Conservation (phyloP, 768 basidiomycete genomes). For the Psilocybe sp. region DNA sequence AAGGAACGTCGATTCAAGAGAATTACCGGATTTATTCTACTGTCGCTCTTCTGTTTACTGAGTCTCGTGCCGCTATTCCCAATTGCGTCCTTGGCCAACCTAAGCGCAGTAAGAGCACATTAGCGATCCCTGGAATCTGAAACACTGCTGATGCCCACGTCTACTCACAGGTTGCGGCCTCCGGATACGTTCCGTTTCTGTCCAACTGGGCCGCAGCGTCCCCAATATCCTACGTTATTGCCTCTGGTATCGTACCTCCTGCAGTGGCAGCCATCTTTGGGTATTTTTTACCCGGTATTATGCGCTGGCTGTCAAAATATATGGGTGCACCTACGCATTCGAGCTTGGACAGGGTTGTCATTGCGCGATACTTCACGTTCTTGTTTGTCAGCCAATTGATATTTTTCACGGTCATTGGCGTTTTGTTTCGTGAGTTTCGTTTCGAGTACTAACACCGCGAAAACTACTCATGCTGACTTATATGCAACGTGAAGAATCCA, state of each 20-base stretch:
- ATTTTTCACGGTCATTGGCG: slow-evolving; percentile 80
- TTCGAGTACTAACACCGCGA: neutral
- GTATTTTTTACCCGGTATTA: slow-evolving; percentile 73
- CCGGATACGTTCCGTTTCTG: slow-evolving; percentile 61
- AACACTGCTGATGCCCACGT: neutral
- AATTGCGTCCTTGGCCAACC: slow-evolving; percentile 80
- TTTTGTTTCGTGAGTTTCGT: slow-evolving; percentile 58
- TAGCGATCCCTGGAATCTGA: neutral
- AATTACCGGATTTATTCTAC: slow-evolving; percentile 60
- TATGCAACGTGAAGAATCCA: slow-evolving; percentile 19
- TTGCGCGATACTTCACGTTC: slow-evolving; percentile 83
- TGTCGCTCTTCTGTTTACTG: slow-evolving; percentile 69
- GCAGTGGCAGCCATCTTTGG: slow-evolving; percentile 71
- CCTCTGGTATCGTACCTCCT: slow-evolving; percentile 84
- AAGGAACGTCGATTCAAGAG: slow-evolving; percentile 49
- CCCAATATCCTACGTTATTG: slow-evolving; percentile 59
- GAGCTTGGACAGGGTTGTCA: slow-evolving; percentile 71
- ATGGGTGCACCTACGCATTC: slow-evolving; percentile 52
- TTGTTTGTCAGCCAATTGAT: slow-evolving; percentile 81
- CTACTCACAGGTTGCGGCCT: slow-evolving; percentile 37
- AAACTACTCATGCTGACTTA: neutral
- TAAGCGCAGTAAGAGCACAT: slow-evolving; percentile 51
- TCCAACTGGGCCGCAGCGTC: slow-evolving; percentile 57
- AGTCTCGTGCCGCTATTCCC: slow-evolving; percentile 82
- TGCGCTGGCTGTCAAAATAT: slow-evolving; percentile 71